Base-by-base conservation (phyloP, 2,329 filamentous ascomycete genomes). In the Colletotrichum sp. region DNA sequence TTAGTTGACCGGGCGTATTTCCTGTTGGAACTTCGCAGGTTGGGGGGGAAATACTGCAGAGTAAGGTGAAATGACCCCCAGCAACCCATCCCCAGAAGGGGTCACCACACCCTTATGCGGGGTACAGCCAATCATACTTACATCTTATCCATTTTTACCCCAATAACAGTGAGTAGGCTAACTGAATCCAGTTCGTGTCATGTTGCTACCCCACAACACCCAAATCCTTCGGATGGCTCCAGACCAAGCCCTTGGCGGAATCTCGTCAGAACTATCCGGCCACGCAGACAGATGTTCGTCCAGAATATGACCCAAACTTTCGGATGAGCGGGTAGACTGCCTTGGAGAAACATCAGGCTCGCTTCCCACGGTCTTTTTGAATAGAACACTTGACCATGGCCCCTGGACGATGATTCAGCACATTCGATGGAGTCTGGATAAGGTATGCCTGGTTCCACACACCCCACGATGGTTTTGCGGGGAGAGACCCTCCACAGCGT, bases 51-150 rank as follows among this genome's bases (percentile, higher is more conserved):
- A 29, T 19, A 34, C 36, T 19, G 25, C 34, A 68, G 52, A 19
- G 22, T 15, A 57, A 39, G 32, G 44, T 61, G 55, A 36, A 61
- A 13, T 61, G 55, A 19, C 57, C 55, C 55, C 57, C 55, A 25
- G 34, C 57, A 63, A 39, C 68, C 66, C 39, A 69, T 36, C 66
- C 66, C 66, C 66, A 69, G 66, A 69, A 57, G 66, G 66, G 66
- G 34, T 52, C 63, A 66, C 36, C 30, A 52, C 63, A 66, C 66
- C 32, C 52, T 16, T 36, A 69, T 61, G 66, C 66, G 66, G 66
- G 66, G 66, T 61, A 69, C 52, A 61, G 32, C 66, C 66, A 69
- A 69, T 69, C 32, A 59, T 9, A 36, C 22, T 6, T 6, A 30
- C 25, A 19, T 16, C 9, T 9, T 32, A 34, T n/a, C 63, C 39